Base-by-base conservation (phyloP, 2,329 filamentous ascomycete genomes). In the Trichophyton simii region DNA sequence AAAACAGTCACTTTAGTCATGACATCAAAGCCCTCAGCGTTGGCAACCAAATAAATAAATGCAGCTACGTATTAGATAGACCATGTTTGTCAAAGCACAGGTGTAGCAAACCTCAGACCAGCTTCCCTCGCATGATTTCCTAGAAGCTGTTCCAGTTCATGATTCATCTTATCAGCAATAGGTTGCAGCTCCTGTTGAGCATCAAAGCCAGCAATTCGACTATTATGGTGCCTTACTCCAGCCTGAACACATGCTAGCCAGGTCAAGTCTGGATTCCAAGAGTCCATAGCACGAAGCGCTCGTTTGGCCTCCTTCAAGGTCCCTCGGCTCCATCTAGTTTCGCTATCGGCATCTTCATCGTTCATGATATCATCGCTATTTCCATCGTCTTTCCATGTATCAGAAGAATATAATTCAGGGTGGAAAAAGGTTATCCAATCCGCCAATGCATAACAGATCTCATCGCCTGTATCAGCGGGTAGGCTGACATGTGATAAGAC, bases 191-290 rank as follows among this genome's bases (percentile, higher is more conserved):
- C 28, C 20, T 34, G 3, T 20, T 25, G 18, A 11, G 8, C 3
- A 22, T 7, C 5, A 18, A 28, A 25, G 7, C 28, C 9, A 38
- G 34, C 9, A 38, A 13, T 55, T 55, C 9, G 20, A 15, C 5
- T 31, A 2, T 34, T 3, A 18, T 34, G 28, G 11, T 55, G 58
- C 7, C 20, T 42, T 20, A 36, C 48, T 28, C 28, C 31, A 5
- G 58, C 65, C 25, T 66, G 65, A 59, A 66, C 65, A 58, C 76
- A 76, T 4, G 76, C 65, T 60, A 76, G 73, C 75, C 75, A 77
- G 0, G 75, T 71, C 34, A 76, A 59, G 65, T 76, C 75, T 8
- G 67, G 64, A 63, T 76, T 76, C 73, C 73, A 76, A 8, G 67
- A 68, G 63, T 75, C 70, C 75, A 77, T 76, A 1, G 74, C 71